Evolutionary conservation across 2,329 filamentous ascomycete species (phyloP).

Genomic region (Chaetomiaceae sp.): DNA sequence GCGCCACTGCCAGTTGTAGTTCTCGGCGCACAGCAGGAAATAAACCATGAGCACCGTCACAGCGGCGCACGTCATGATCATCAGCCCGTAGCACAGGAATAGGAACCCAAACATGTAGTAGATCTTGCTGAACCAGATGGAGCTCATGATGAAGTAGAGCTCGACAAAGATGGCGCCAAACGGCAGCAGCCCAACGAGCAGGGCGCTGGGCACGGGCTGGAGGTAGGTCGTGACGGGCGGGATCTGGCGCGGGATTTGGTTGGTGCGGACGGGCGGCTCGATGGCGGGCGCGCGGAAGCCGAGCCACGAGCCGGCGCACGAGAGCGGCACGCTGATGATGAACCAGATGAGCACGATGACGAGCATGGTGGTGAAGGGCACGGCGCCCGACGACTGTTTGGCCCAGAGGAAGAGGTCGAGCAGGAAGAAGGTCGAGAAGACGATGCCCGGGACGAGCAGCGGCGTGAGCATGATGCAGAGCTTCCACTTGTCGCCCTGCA

Average conservation of each 20-base stretch:
- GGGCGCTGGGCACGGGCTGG: constrained; percentile 80
- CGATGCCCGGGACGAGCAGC: constrained; percentile 75
- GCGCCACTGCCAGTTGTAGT: constrained; percentile 99
- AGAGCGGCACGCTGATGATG: constrained; percentile 88
- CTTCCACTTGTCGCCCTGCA: constrained; percentile 92
- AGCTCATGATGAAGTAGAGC: constrained; percentile 99
- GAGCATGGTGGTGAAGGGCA: constrained; percentile 95
- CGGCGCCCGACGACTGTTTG: constrained; percentile 84
- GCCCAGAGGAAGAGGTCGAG: constrained; percentile 96
- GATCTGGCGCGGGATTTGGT: constrained; percentile 97
- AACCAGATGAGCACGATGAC: constrained; percentile 95
- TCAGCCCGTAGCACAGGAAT: constrained; percentile 94
- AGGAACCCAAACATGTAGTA: constrained; percentile 99
- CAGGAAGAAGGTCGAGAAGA: constrained; percentile 86
- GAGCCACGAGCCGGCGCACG: constrained; percentile 84
- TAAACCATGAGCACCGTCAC: constrained; percentile 94
- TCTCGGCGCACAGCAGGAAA: constrained; percentile 91
- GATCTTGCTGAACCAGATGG: constrained; percentile 96
- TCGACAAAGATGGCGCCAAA: constrained; percentile 98
- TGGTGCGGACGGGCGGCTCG: constrained; percentile 82
- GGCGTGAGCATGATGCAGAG: constrained; percentile 87
- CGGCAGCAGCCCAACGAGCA: constrained; percentile 85
- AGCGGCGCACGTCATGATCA: constrained; percentile 91
- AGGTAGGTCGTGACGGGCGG: constrained; percentile 80
- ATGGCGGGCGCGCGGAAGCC: constrained; percentile 74